phyloP scores from a whole-genome alignment of 768 basidiomycete species.

The Mycena indigotica region DNA sequence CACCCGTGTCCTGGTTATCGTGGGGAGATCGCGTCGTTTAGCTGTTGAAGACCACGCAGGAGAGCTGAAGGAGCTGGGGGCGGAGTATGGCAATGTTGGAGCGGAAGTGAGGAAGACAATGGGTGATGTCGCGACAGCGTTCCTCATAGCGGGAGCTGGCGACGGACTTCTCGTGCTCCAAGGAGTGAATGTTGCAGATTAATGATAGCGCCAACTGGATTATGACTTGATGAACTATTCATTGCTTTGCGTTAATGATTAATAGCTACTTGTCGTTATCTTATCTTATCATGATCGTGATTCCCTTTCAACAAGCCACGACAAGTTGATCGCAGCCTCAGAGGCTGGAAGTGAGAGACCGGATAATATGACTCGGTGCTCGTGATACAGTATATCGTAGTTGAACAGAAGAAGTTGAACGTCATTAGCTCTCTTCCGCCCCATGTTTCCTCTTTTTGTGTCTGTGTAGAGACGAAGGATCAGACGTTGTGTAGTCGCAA shows the following conservation, averaged over 20 bases:
- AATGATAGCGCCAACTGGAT: no score
- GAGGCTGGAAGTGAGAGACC: no score
- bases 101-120: slow-evolving; percentile 78
- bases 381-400: no score
- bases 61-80: slow-evolving; percentile 70
- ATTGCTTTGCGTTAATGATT: no score
- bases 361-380: no score
- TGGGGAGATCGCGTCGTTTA: slow-evolving; percentile 75
- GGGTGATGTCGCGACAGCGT: slow-evolving; percentile 80
- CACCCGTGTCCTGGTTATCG: slow-evolving; percentile 59
- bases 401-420: no score
- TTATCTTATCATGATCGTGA: no score
- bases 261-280: no score
- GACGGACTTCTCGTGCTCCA: slow-evolving; percentile 72
- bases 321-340: no score
- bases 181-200: slow-evolving; percentile 38
- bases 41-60: slow-evolving; percentile 69
- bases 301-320: no score
- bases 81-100: slow-evolving; percentile 55
- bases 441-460: slow-evolving; percentile 34
- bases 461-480: slow-evolving; percentile 33
- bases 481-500: slow-evolving; percentile 31
- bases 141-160: slow-evolving; percentile 63
- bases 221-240: no score
- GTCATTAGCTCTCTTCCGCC: neutral